Evolutionary conservation across 495 filamentous ascomycete species (phyloP).

Genomic region (Astrothelium subdiscretum): DNA sequence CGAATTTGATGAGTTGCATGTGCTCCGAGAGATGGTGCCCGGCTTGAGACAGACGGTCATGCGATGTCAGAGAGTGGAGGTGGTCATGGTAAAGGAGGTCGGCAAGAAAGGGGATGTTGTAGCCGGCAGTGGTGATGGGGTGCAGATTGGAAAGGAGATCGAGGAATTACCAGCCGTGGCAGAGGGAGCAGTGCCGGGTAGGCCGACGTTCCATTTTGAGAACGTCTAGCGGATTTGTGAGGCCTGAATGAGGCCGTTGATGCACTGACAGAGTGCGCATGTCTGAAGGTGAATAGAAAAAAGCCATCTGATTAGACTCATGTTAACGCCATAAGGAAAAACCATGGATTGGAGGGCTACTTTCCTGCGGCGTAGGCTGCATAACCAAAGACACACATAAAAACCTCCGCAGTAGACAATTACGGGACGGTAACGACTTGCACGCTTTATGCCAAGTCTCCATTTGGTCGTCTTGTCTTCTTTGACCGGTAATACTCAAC

Average conservation of each 20-base stretch:
- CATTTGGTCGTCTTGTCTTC: too few relatives aligned
- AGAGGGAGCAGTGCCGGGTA: constrained; percentile 23
- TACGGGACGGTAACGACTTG: too few relatives aligned
- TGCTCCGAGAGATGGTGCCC: constrained; percentile 33
- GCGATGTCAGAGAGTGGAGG: constrained; percentile 28
- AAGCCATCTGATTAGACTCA: background rate
- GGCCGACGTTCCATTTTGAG: constrained; percentile 25
- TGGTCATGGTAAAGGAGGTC: constrained; percentile 30
- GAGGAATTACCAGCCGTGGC: constrained; percentile 17
- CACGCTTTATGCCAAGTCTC: too few relatives aligned
- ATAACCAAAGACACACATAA: too few relatives aligned
- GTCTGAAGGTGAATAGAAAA: background rate
- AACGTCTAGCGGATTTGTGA: constrained; percentile 12
- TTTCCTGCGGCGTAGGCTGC: too few relatives aligned
- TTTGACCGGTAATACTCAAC: too few relatives aligned
- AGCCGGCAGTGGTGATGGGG: constrained; percentile 12
- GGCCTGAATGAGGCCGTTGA: too few relatives aligned
- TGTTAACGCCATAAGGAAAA: too few relatives aligned
- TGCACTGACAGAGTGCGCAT: too few relatives aligned
- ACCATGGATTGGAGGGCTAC: too few relatives aligned
- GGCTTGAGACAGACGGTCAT: constrained; percentile 28
- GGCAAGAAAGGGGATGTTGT: constrained; percentile 23
- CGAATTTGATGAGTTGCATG: constrained; percentile 71
- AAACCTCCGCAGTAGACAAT: too few relatives aligned
- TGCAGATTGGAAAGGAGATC: constrained; percentile 12